A percentile compares a stretch with the other conserved stretches of the same genome.
phyloP scores from a whole-genome alignment of 768 basidiomycete genomes.

The Tremella mesenterica region DNA sequence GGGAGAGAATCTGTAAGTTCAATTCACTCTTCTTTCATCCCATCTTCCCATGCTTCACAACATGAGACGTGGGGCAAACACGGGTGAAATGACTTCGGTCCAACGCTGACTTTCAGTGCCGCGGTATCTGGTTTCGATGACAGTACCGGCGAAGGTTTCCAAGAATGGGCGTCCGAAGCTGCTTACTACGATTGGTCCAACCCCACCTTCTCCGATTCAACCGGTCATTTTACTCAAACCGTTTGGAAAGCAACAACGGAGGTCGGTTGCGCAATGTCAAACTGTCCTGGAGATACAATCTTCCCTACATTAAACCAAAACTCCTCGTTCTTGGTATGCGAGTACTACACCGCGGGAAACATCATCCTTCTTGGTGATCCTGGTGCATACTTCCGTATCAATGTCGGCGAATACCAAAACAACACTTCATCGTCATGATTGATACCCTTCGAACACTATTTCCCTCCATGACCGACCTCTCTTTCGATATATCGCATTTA shows the following conservation, averaged over 20 bases:
- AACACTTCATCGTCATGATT: too few relatives aligned
- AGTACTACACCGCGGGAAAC: slow-evolving; percentile 20
- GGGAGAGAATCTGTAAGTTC: neutral
- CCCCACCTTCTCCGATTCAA: slow-evolving; percentile 17
- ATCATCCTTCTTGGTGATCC: slow-evolving; percentile 9
- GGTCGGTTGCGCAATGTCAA: slow-evolving; percentile 32
- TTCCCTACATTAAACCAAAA: slow-evolving; percentile 5
- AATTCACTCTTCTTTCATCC: neutral
- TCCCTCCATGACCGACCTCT: too few relatives aligned
- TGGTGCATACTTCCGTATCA: slow-evolving; percentile 8
- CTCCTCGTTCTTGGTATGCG: slow-evolving; percentile 20
- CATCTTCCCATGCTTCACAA: neutral
- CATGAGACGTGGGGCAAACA: slow-evolving; percentile 20
- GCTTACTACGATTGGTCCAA: slow-evolving; percentile 19
- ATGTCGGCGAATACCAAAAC: too few relatives aligned
- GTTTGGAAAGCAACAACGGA: slow-evolving; percentile 34
- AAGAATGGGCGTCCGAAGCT: slow-evolving; percentile 31
- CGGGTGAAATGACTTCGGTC: slow-evolving; percentile 35
- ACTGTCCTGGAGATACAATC: slow-evolving; percentile 26
- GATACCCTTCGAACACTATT: too few relatives aligned
- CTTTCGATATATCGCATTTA: too few relatives aligned
- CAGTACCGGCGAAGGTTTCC: slow-evolving; percentile 31
- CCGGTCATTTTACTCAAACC: slow-evolving; percentile 32
- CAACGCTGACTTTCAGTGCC: slow-evolving; percentile 17
- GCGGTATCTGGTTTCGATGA: slow-evolving; percentile 16